Base-by-base conservation (phyloP, 225 moss, liverwort and hornwort species). In the Ulota crispa region DNA sequence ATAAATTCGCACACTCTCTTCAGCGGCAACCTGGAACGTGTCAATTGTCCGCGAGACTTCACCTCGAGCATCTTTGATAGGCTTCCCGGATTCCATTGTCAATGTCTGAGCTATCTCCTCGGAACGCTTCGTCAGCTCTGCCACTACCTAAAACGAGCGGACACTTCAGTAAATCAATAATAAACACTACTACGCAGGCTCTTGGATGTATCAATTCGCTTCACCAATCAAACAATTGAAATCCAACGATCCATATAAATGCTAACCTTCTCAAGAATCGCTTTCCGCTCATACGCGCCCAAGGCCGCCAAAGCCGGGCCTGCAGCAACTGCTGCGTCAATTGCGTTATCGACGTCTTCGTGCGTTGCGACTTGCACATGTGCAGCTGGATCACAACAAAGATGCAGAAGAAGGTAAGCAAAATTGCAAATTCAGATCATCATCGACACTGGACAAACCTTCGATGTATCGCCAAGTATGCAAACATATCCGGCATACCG, bases 1-100 rank as follows among this genome's bases (percentile, higher is more conserved):
- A 80, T 95, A 94, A 57, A 97, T 97, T 23, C 95, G 93, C 27
- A 89, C 87, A 69, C 90, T 92, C 88, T 97, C 97, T 80, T 97
- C 97, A 18, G 95, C 85, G 68, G 97, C 95, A 68, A 90, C 42
- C 64, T 97, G 94, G 72, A 95, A 97, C 4, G 97, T 97, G 73
- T 95, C 97, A 55, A 97, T 92, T 21, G 97, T 83, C 13, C 95
- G 94, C 5, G 84, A 2, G 26, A 97, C 94, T 83, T 97, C 95
- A 16, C 87, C 94, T 59, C 93, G 90, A 8, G 97, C 74, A 18
- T 97, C 97, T 77, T 93, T 97, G 32, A 97, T 95, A 12, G 95
- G 89, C 77, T 97, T 97, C 66, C 95, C 97, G 8, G 94, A 82
- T 83, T 97, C 97, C 94, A 94, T 84, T 27, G 95, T 95, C 66